Percentiles rank a stretch among this genome's conserved stretches.
phyloP scores from a whole-genome alignment of 768 basidiomycete species.

The Phanerochaete carnosa region DNA sequence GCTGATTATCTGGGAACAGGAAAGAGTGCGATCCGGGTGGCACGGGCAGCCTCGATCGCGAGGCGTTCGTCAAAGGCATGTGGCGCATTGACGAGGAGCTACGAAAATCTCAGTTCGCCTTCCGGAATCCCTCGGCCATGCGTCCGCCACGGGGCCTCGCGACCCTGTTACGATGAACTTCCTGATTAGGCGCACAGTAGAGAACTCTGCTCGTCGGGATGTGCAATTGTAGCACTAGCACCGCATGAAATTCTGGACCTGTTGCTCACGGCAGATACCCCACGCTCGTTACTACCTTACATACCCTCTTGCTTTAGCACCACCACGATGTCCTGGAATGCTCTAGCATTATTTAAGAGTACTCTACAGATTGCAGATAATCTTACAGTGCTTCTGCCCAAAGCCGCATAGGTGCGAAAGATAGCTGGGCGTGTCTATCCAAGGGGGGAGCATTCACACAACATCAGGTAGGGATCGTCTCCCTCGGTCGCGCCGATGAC shows the following conservation, averaged over 20 bases:
- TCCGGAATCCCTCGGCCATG: neutral
- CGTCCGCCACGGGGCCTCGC: conserved; percentile 1
- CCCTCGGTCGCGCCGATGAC: neutral
- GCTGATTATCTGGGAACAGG: conserved; percentile 38
- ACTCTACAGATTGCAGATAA: neutral
- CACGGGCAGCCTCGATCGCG: conserved; percentile 58
- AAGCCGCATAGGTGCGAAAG: neutral
- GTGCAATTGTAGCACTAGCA: neutral
- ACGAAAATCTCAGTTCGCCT: conserved; percentile 45
- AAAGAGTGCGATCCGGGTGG: conserved; percentile 60
- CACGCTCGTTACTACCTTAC: neutral
- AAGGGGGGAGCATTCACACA: neutral
- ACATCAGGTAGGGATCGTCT: neutral
- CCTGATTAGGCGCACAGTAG: too few species aligned
- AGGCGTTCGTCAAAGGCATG: conserved; percentile 74
- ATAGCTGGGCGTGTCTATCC: neutral
- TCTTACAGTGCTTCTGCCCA: neutral
- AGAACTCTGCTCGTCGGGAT: too few species aligned
- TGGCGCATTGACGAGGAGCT: conserved; percentile 87
- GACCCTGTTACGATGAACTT: conserved; percentile 1
- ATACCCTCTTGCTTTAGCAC: neutral
- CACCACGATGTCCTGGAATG: neutral
- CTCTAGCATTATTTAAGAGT: neutral
- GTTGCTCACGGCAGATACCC: neutral
- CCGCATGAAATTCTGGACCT: neutral